Conservation (phyloP, 805 yeast genomes). For the Saturnispora sanitii region DNA sequence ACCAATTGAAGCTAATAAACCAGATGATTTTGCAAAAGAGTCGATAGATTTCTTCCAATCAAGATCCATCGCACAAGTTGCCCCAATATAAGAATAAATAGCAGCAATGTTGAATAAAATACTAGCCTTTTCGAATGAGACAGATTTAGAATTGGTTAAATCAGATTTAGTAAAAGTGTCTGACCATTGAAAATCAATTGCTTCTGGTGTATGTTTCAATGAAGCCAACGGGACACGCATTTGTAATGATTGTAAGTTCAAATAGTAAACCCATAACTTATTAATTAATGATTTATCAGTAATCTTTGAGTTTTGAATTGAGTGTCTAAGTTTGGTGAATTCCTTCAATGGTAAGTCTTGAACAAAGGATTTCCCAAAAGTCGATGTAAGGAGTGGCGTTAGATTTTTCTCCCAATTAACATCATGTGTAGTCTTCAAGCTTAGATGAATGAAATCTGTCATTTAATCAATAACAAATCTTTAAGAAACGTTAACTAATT, state of each 20-base stretch:
- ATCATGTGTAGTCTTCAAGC: constrained; percentile 40
- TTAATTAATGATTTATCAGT: constrained; percentile 27
- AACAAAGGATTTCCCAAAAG: constrained; percentile 46
- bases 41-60: constrained; percentile 52
- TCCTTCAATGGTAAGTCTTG: constrained; percentile 46
- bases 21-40: constrained; percentile 65
- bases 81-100: constrained; percentile 43
- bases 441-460: constrained; percentile 22
- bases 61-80: constrained; percentile 20
- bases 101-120: constrained; percentile 72
- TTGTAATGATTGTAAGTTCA: constrained; percentile 72
- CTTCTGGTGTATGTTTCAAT: constrained; percentile 21
- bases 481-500: too few species aligned
- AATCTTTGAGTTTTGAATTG: constrained; percentile 42
- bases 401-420: constrained; percentile 61
- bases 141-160: constrained; percentile 46
- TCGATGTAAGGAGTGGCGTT: constrained; percentile 42
- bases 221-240: constrained; percentile 60
- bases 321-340: constrained; percentile 52
- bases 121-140: constrained; percentile 86
- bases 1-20: constrained; percentile 59
- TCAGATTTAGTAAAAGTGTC: constrained; percentile 50
- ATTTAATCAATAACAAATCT: constrained; percentile 4
- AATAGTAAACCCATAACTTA: constrained; percentile 59
- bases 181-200: constrained; percentile 56